These are phyloP conservation scores for Magnolia sinica DNA, from an alignment of 164 flowering plant species.

Conservation along the genomic window DNA sequence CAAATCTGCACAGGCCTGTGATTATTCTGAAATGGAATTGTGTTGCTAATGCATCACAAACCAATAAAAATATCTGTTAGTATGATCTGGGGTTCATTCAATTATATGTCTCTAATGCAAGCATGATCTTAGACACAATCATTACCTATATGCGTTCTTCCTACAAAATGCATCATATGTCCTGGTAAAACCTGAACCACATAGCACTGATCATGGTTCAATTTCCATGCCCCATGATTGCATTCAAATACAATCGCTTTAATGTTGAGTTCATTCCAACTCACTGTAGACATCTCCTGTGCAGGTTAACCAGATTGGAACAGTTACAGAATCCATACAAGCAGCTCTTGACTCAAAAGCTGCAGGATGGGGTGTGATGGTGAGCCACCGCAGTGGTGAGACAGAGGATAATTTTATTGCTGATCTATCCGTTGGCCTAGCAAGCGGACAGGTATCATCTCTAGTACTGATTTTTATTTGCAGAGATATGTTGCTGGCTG, in stretches of 20 bases:
- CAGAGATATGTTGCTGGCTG: not conserved
- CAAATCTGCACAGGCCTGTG: not conserved
- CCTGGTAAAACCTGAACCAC: not conserved
- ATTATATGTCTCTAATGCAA: not conserved
- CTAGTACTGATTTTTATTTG: not conserved
- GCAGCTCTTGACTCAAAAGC: conserved; percentile 92
- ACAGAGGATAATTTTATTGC: conserved; percentile 98
- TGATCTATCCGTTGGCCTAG: conserved; percentile 93
- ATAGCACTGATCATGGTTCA: not conserved
- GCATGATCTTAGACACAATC: not conserved
- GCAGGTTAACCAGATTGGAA: conserved; percentile 97
- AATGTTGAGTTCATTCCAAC: not conserved
- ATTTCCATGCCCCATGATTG: not conserved
- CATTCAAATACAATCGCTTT: not conserved
- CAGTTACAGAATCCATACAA: conserved; percentile 87
- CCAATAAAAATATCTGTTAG: not conserved
- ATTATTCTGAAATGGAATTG: not conserved
- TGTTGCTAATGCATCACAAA: not conserved
- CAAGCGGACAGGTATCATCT: conserved; percentile 80
- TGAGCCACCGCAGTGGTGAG: conserved; percentile 97
- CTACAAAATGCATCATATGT: not conserved
- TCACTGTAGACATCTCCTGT: conserved; percentile 13
- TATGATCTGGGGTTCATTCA: not conserved
- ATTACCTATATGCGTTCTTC: not conserved
- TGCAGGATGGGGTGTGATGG: conserved; percentile 99